These are phyloP conservation scores for Neurospora tetrasperma DNA, from an alignment of 495 filamentous ascomycete species.

Conservation along the genomic window DNA sequence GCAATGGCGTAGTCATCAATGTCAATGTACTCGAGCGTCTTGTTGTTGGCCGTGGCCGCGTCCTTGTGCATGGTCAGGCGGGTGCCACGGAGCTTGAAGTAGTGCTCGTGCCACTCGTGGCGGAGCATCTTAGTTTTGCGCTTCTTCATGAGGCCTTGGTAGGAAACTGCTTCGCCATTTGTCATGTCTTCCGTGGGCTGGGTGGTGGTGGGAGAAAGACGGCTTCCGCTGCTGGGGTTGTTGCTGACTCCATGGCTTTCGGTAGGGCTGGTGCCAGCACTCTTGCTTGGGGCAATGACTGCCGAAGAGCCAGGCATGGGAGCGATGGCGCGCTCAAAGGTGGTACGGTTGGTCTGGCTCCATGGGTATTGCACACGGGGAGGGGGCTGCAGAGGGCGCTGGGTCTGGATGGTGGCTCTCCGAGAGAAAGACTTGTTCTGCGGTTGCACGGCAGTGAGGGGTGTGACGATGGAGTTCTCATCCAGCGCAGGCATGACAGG, in stretches of 20 bases:
- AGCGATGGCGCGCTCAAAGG: conserved; percentile 29
- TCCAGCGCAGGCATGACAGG: conserved; percentile 47
- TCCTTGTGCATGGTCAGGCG: conserved; percentile 73
- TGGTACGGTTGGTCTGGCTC: conserved; percentile 29
- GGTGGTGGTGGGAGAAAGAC: conserved; percentile 17
- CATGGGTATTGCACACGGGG: conserved; percentile 40
- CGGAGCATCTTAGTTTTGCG: conserved; percentile 78
- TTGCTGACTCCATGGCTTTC: conserved; percentile 20
- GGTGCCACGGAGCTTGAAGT: conserved; percentile 79
- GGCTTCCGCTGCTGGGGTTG: conserved; percentile 44
- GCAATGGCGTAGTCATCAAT: conserved; percentile 93
- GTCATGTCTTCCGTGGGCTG: conserved; percentile 25
- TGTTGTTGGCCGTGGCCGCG: conserved; percentile 38
- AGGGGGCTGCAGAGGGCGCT: conserved; percentile 31
- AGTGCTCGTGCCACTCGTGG: conserved; percentile 88
- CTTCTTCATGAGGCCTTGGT: conserved; percentile 89
- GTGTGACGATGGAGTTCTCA: conserved; percentile 33
- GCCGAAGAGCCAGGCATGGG: conserved; percentile 16
- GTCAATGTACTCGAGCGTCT: conserved; percentile 71
- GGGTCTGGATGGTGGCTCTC: conserved; percentile 17
- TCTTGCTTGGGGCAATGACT: conserved; percentile 4
- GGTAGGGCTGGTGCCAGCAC: conserved; percentile 24
- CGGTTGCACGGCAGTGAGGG: conserved; percentile 13
- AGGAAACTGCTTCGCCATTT: conserved; percentile 41
- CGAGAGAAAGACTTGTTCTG: conserved; percentile 25